Evolutionary conservation across 2,329 filamentous ascomycete species (phyloP).

Genomic region (Beauveria pseudobassiana): DNA sequence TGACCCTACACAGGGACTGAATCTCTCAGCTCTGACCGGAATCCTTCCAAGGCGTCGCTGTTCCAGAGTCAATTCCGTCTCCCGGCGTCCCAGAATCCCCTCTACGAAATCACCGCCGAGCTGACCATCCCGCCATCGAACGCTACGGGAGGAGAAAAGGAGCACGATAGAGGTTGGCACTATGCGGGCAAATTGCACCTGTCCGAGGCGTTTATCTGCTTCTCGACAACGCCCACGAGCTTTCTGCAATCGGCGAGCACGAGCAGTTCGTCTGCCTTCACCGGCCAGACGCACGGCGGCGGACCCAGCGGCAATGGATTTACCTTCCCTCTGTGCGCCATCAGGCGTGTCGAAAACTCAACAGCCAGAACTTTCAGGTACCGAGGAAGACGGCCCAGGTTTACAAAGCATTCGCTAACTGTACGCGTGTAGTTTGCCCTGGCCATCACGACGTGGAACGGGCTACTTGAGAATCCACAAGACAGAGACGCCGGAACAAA

Average conservation of each 20-base stretch:
- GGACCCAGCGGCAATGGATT: conserved; percentile 94
- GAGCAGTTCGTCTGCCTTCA: conserved; percentile 74
- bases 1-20: conserved; percentile 74
- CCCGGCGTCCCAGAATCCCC: conserved; percentile 81
- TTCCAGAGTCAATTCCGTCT: conserved; percentile 97
- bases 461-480: conserved; percentile 50
- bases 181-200: conserved; percentile 91
- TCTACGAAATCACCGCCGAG: conserved; percentile 95
- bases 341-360: conserved; percentile 83
- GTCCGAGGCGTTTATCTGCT: conserved; percentile 91
- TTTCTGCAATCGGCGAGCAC: conserved; percentile 75
- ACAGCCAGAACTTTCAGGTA: conserved; percentile 79
- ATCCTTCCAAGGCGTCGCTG: conserved; percentile 83
- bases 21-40: conserved; percentile 64
- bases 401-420: background rate
- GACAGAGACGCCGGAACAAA: conserved; percentile 34
- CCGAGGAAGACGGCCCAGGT: conserved; percentile 1
- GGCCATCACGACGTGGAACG: conserved; percentile 92
- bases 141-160: conserved; percentile 61
- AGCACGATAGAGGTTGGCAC: conserved; percentile 68
- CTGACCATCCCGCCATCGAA: conserved; percentile 75
- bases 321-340: conserved; percentile 84
- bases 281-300: conserved; percentile 85
- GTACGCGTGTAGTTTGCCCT: conserved; percentile 62
- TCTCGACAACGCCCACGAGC: conserved; percentile 87